These are phyloP conservation scores for Linnemannia zychae DNA, from an alignment of 192 early-diverging fungal genomes.

Conservation along the genomic window DNA sequence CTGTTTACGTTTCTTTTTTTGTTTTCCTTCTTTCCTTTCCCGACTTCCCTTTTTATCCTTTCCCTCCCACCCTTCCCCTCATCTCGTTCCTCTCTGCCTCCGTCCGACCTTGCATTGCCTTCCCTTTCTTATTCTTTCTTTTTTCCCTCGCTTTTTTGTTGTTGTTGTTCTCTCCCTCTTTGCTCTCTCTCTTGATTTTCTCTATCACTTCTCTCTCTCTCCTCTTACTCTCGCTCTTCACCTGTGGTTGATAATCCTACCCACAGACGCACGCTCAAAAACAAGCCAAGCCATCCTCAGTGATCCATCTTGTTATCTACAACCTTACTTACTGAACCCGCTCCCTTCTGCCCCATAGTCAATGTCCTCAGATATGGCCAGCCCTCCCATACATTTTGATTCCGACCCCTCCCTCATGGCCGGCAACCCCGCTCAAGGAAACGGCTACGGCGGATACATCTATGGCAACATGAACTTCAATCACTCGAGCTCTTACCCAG, in stretches of 20 bases:
- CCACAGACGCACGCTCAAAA: neutral
- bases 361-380: conserved; percentile 56
- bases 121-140: neutral
- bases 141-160: conserved; percentile 15
- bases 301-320: neutral
- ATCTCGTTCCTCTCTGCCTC: neutral
- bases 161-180: neutral
- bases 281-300: conserved; percentile 1
- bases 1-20: neutral
- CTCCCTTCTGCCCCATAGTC: conserved; percentile 18
- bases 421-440: conserved; percentile 25
- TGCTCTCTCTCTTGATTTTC: conserved; percentile 5
- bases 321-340: neutral
- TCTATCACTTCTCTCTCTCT: neutral
- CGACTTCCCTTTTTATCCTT: conserved; percentile 2
- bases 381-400: conserved; percentile 52
- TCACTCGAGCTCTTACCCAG: conserved; percentile 28
- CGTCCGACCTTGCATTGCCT: neutral
- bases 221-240: neutral
- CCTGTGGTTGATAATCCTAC: neutral
- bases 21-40: neutral
- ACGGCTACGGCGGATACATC: conserved; percentile 30
- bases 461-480: conserved; percentile 47
- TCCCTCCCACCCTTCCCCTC: neutral
- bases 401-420: conserved; percentile 46